Base-by-base conservation (phyloP, 2,329 filamentous ascomycete species). In the Bipolaris sorokiniana region DNA sequence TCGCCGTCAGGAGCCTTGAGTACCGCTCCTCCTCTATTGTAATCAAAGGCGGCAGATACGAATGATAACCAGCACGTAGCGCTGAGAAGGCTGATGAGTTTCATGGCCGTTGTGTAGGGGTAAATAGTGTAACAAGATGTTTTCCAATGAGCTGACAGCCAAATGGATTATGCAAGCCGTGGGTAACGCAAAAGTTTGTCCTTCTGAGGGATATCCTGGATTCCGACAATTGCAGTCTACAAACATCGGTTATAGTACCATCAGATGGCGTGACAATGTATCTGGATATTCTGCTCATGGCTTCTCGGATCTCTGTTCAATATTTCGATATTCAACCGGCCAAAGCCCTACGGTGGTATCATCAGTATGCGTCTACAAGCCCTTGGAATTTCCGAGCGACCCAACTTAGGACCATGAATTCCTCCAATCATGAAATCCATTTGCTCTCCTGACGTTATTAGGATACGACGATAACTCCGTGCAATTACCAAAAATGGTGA, bases 1-100 rank as follows among this genome's bases (percentile, higher is more conserved):
- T 69, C 62, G 3, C 65, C 62, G 10, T 54, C 56, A 26, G 68
- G 68, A 20, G 67, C 68, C 59, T 69, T 70, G 47, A 69, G 61
- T 11, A 67, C 65, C 13, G 64, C 68, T 6, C 66, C 67, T 18
- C 56, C 68, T 11, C 67, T 58, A 37, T 69, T 69, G 10, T 58
- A 54, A 46, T 70, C 68, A 48, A 65, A 70, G 6, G 68, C 68
- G n/a, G 62, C 68, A 41, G 54, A 56, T 44, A 52, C 59, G 16
- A 42, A 33, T n/a, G 66, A 56, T 26, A 51, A 33, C 47, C 53
- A 63, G 50, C 53, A 61, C 2, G 57, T 31, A 16, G 38, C 37
- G 36, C 54, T 54, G 23, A 63, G 22, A 37, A 68, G 16, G 31
- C 40, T 16, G 20, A 47, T 46, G 28, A 56, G 11, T 48, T 51